These are phyloP conservation scores for Leccinum uliginosum DNA, from an alignment of 768 basidiomycete genomes.

Conservation along the genomic window DNA sequence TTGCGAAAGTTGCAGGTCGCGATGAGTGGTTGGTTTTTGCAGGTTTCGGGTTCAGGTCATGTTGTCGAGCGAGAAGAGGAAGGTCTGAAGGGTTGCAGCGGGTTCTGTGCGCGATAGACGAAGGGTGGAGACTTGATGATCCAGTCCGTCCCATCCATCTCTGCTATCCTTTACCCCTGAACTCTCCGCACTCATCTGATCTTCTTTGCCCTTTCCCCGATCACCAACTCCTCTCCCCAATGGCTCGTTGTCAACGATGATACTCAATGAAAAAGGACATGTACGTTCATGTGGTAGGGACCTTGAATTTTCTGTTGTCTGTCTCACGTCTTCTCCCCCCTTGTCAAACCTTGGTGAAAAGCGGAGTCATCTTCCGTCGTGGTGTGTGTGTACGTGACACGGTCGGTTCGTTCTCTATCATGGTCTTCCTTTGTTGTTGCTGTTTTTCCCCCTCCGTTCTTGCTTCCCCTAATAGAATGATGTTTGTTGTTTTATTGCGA, in stretches of 20 bases:
- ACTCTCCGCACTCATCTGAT: slow-evolving; percentile 26
- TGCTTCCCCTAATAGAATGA: background rate
- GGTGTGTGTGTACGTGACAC: slow-evolving; percentile 23
- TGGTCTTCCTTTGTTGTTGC: background rate
- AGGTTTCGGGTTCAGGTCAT: slow-evolving; percentile 24
- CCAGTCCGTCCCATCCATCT: slow-evolving; percentile 36
- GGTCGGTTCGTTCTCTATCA: slow-evolving; percentile 28
- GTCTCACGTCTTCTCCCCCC: slow-evolving; percentile 16
- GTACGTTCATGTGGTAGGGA: slow-evolving; percentile 27
- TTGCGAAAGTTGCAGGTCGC: slow-evolving; percentile 25
- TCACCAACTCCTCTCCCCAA: slow-evolving; percentile 10
- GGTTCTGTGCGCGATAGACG: slow-evolving; percentile 2
- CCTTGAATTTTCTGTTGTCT: slow-evolving; percentile 14
- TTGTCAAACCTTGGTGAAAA: slow-evolving; percentile 20
- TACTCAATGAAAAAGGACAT: slow-evolving; percentile 10
- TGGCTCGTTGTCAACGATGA: slow-evolving; percentile 9
- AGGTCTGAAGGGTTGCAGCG: background rate
- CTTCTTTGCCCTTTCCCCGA: slow-evolving; percentile 11
- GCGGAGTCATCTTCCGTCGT: slow-evolving; percentile 7
- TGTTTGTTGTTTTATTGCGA: slow-evolving; percentile 7
- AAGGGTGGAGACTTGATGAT: slow-evolving; percentile 30
- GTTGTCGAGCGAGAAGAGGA: slow-evolving; percentile 7
- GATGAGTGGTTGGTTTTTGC: slow-evolving; percentile 28
- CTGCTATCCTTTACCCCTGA: slow-evolving; percentile 20
- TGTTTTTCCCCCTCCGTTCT: background rate